phyloP scores from a whole-genome alignment of 139 green algal species.

The Ettlia oleoabundans region DNA sequence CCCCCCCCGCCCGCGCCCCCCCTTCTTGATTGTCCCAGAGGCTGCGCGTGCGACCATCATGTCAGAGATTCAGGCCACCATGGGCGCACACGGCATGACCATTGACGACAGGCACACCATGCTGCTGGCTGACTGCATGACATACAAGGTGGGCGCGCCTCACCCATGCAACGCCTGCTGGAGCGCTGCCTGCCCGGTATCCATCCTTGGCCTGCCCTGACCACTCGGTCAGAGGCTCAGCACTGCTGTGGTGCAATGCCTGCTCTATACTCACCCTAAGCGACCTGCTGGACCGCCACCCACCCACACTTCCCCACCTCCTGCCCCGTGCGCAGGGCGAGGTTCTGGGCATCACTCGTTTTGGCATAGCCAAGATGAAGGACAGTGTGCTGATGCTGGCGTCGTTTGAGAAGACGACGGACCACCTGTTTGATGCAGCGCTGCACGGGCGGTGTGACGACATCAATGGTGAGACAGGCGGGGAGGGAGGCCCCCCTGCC shows the following conservation, averaged over 20 bases:
- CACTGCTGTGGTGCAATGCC: too few species aligned
- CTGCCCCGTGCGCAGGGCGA: slow-evolving; percentile 71
- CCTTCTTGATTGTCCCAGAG: neutral
- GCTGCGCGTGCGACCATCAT: slow-evolving; percentile 17
- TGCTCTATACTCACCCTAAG: too few species aligned
- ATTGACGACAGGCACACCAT: slow-evolving; percentile 97
- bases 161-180: too few species aligned
- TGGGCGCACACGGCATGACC: slow-evolving; percentile 93
- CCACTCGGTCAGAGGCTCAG: neutral
- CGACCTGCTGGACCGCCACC: too few species aligned
- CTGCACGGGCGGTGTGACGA: slow-evolving; percentile 77
- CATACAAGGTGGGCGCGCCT: slow-evolving; percentile 77
- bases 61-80: slow-evolving; percentile 91
- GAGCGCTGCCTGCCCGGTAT: too few species aligned
- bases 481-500: neutral
- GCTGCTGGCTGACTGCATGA: slow-evolving; percentile 99
- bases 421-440: slow-evolving; percentile 98
- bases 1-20: neutral
- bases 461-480: slow-evolving; percentile 23
- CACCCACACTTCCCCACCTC: neutral
- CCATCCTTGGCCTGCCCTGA: neutral
- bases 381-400: slow-evolving; percentile 98
- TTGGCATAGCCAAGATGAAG: slow-evolving; percentile 99
- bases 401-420: slow-evolving; percentile 98
- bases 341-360: slow-evolving; percentile 98